Base-by-base conservation (phyloP, 2,329 filamentous ascomycete genomes). In the Fusarium pseudoanthophilum region DNA sequence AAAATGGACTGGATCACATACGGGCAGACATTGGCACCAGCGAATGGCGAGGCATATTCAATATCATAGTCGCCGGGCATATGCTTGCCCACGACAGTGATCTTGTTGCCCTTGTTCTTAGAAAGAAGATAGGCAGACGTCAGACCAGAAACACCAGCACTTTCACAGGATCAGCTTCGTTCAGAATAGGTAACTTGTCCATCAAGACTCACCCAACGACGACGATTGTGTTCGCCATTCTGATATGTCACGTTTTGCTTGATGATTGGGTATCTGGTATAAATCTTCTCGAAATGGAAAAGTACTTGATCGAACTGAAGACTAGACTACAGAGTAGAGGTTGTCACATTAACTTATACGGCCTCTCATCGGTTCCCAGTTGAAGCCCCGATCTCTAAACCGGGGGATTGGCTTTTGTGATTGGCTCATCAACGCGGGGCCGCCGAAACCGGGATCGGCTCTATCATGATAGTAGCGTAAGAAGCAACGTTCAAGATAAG, bases 51-150 rank as follows among this genome's bases (percentile, higher is more conserved):
- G 2, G 93, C 92, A 81, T 97, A 98, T 85, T 97, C 92, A 75
- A 95, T 92, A 74, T 95, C 93, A 82, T 95, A 96, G 84, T 98
- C 95, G 40, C 95, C 95, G 0, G 95, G 95, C 92, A 97, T 96
- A 80, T 97, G 93, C 79, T 95, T 97, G 10, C 94, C 92, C 37
- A 94, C 85, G 40, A 97, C 85, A 1, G 93, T 95, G 72, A 97
- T 80, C 24, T 73, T 79, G 70, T 87, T 85, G 40, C 76, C 79
- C 57, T 83, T 81, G 74, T 82, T 81, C 73, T 82, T 85, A 11
- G 86, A 83, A 39, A 89, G 81, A 51, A 87, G 78, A 46, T 87
- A 79, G 7, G 87, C 87, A 48, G 85, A 83, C 20, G 87, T 88
- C 66, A 89, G 82, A 67, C 87, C 87, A 36, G 83, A 83, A 49